Base-by-base conservation (phyloP, 2,329 filamentous ascomycete species). In the Beauveria rudraprayagi region DNA sequence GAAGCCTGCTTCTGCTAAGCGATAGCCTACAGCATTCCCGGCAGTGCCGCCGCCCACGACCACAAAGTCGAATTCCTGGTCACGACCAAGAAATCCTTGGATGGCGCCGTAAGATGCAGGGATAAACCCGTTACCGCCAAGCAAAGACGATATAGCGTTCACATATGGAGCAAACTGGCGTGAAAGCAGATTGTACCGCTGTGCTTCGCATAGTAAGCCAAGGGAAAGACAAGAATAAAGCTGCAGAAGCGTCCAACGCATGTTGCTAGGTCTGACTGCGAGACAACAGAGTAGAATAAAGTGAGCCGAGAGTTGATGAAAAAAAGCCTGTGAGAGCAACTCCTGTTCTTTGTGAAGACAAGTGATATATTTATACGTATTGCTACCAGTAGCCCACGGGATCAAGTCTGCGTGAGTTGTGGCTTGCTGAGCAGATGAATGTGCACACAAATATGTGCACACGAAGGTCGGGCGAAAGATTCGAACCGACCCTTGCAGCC, bases 11-110 rank as follows among this genome's bases (percentile, higher is more conserved):
- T 71, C 66, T 16, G 67, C 65, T 8, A 71, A 66, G 19, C 70
- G 68, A 22, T 62, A 64, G 9, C 69, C 71, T 7, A 72, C 56
- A 11, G 71, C 70, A 8, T 72, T 61, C 16, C 71, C 70, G 2
- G 69, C 65, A 1, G 68, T 68, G 4, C 71, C 71, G 26, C 70
- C 71, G 16, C 71, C 70, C 3, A 70, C 66, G 34, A 71, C 64
- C 26, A 72, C 65, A 56, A 67, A 69, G 51, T 68, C 56, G 30
- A 40, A 50, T 9, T 41, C 46, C 24, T 40, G 47, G 37, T 56
- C 54, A n/a, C 26, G 26, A 4, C 54, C 54, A 11, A 56, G 41
- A 3, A 44, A 10, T n/a, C 52, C 52, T n/a, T 44, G 37, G 22
- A 55, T 26, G 5, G 52, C 17, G 8, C 52, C 52, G 9, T 17